These are phyloP conservation scores for Cercophora newfieldiana DNA, from an alignment of 495 filamentous ascomycete species.

Conservation along the genomic window DNA sequence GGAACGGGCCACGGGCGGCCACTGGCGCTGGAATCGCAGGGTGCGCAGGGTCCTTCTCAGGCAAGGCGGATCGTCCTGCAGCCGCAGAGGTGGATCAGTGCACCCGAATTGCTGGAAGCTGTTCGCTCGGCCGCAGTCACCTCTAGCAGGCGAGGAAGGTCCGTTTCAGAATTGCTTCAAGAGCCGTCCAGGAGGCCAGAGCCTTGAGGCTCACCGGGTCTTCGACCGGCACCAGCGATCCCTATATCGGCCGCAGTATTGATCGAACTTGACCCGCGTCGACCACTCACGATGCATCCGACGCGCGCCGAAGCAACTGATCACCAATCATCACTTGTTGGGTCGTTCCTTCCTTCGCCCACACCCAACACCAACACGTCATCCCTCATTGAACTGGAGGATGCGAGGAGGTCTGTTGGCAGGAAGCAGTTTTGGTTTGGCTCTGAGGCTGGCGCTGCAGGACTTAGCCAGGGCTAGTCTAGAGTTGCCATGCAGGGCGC, in stretches of 20 bases:
- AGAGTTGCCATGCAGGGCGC: neutral
- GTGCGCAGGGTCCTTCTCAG: conserved; percentile 18
- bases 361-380: neutral
- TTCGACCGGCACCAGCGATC: neutral
- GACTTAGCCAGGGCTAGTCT: neutral
- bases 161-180: conserved; percentile 41
- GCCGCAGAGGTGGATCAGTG: conserved; percentile 24
- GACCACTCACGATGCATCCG: neutral
- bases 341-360: neutral
- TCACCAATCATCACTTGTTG: neutral
- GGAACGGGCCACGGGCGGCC: neutral
- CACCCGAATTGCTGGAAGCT: conserved; percentile 27
- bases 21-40: conserved; percentile 13
- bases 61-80: conserved; percentile 18
- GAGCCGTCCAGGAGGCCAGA: conserved; percentile 23
- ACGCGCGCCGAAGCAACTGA: neutral
- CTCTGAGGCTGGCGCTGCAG: neutral
- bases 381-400: neutral
- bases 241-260: neutral
- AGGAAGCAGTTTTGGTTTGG: neutral
- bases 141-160: neutral
- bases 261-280: no score
- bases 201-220: neutral
- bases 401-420: neutral
- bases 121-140: conserved; percentile 15